Base-by-base conservation (phyloP, 2,329 filamentous ascomycete species). In the Coniochaeta sp. region DNA sequence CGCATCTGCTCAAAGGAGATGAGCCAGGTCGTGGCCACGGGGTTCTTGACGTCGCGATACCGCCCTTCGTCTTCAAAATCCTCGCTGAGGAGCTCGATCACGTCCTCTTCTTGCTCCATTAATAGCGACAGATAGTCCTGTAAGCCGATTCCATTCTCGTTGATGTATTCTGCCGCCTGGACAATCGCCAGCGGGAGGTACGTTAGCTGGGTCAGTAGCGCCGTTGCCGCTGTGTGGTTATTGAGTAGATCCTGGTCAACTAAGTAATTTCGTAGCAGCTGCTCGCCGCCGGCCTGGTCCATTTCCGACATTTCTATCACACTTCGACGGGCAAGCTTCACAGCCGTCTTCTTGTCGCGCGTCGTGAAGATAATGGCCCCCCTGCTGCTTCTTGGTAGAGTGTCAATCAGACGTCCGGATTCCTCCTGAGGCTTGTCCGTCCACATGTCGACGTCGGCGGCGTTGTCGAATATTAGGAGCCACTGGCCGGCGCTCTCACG, bases 361-460 rank as follows among this genome's bases (percentile, higher is more conserved):
- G 67, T 72, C 13, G 71, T 74, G 35, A 71, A 69, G 0, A 75
- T 18, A 32, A 64, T 65, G 0, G 55, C 50, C 1, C 68, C 68
- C 13, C 61, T 49, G 1, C 65, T 57, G 26, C 61, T 68, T 13
- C 57, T 30, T 0, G 70, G 70, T 0, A 73, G 52, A 51, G 65
- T 67, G 10, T 63, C 46, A 22, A 55, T 50, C n/a, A 70, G 52
- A 20, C 58, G 53, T 3, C 8, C 7, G 33, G 16, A 20, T 38
- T 20, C 33, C 6, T 7, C 7, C 22, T 50, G 9, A 22, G 33
- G 33, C 13, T 4, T 38, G 13, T 28, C 42, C 4, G 27, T 4
- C 1, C 69, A 51, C 22, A 46, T 27, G 22, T 28, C 12, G 22
- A 27, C 9, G 14, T 64, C 59, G 38, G 63, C 59, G 10, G 58